Percentiles rank a stretch among this genome's conserved stretches.
Conservation (phyloP, 345 rosid species). For the Psidium friedrichsthalianum region DNA sequence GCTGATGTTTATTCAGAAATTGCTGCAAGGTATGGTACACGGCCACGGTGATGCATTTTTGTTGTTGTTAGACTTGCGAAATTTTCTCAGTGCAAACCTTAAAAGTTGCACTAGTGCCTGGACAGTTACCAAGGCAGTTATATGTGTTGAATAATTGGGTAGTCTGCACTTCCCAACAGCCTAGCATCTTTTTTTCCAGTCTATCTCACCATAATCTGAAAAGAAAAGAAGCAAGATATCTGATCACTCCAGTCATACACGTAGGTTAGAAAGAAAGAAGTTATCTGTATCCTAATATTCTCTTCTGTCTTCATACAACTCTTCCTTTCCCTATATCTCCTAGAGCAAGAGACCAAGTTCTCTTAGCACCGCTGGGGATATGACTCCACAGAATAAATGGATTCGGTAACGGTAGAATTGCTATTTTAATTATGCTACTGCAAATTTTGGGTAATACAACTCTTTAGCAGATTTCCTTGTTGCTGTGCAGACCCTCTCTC, state of each 20-base stretch:
- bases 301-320: background rate
- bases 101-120: background rate
- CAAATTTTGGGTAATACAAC: background rate
- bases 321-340: background rate
- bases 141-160: background rate
- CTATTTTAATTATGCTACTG: background rate
- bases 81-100: background rate
- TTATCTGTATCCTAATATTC: background rate
- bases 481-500: background rate
- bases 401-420: background rate
- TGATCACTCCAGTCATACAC: background rate
- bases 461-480: background rate
- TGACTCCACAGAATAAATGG: background rate
- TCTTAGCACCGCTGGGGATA: background rate
- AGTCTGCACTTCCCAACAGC: background rate
- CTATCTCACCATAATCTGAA: background rate
- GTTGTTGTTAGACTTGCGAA: background rate
- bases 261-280: background rate
- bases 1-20: constrained; percentile 97
- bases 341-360: background rate
- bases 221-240: background rate
- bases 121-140: background rate
- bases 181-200: background rate
- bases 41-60: background rate
- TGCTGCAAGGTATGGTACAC: constrained; percentile 54